Conservation (phyloP, 768 basidiomycete genomes). For the Boletus patriciae region DNA sequence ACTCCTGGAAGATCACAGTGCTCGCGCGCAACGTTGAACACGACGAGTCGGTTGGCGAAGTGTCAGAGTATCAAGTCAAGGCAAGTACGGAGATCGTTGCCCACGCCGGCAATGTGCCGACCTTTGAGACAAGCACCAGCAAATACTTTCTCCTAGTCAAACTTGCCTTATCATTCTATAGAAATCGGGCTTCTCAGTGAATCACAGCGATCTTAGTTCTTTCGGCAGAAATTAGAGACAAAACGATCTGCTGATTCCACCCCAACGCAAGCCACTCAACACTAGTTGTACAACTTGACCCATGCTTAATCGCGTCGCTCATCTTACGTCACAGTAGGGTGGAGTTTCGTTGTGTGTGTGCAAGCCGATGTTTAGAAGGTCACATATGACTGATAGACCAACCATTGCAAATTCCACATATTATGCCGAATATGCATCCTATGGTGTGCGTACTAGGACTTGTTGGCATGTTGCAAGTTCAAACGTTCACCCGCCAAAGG, state of each 20-base stretch:
- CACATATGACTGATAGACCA: too few species aligned
- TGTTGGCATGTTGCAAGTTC: too few species aligned
- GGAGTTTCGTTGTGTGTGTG: neutral
- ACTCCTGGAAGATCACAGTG: conserved; percentile 6
- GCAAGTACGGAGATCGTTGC: conserved; percentile 39
- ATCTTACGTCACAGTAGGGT: neutral
- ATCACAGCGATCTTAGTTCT: too few species aligned
- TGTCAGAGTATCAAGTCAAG: conserved; percentile 9
- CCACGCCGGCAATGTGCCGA: neutral
- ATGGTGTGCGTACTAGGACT: too few species aligned
- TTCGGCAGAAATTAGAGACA: neutral
- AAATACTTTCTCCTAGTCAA: conserved; percentile 17
- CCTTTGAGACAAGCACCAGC: conserved; percentile 22
- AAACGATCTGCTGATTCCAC: too few species aligned
- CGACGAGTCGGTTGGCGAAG: neutral
- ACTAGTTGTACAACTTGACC: too few species aligned
- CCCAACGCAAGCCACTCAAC: neutral
- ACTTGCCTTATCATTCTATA: neutral
- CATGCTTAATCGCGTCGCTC: neutral
- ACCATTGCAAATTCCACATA: too few species aligned
- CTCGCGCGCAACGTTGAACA: neutral
- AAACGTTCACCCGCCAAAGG: neutral
- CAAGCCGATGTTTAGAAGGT: too few species aligned
- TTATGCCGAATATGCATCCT: too few species aligned
- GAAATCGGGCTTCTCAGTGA: neutral